Evolutionary conservation across 257 asterid species (phyloP).

Genomic region (Lycium barbarum): DNA sequence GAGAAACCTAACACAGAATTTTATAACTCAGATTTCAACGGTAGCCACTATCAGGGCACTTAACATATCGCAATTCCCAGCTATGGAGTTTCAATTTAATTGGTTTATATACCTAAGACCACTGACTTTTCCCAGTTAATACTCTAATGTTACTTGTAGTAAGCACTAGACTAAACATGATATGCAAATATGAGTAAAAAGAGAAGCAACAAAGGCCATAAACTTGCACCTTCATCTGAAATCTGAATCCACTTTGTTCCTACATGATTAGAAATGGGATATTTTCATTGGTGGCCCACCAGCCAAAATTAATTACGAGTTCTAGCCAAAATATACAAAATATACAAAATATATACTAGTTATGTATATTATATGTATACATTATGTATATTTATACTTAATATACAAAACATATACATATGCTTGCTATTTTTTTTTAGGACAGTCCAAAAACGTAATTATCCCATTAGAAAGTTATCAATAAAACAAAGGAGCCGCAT

Average conservation of each 20-base stretch:
- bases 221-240: conserved; percentile 26
- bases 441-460: no score
- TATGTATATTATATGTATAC: no score
- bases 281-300: no score
- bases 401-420: no score
- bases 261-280: not conserved
- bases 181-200: not conserved
- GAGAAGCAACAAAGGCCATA: not conserved
- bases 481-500: conserved; percentile 3
- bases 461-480: not conserved
- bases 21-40: not conserved
- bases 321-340: no score
- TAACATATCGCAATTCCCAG: not conserved
- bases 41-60: not conserved
- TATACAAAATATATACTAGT: no score
- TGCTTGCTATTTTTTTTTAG: no score
- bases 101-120: not conserved
- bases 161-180: conserved; percentile 12
- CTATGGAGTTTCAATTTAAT: not conserved
- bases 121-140: not conserved
- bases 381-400: no score
- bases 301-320: no score
- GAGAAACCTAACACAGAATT: conserved; percentile 10
- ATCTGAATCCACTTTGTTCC: conserved; percentile 18
- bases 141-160: conserved; percentile 13